Conservation (phyloP, 495 filamentous ascomycete species). For the Pseudevernia furfuracea region DNA sequence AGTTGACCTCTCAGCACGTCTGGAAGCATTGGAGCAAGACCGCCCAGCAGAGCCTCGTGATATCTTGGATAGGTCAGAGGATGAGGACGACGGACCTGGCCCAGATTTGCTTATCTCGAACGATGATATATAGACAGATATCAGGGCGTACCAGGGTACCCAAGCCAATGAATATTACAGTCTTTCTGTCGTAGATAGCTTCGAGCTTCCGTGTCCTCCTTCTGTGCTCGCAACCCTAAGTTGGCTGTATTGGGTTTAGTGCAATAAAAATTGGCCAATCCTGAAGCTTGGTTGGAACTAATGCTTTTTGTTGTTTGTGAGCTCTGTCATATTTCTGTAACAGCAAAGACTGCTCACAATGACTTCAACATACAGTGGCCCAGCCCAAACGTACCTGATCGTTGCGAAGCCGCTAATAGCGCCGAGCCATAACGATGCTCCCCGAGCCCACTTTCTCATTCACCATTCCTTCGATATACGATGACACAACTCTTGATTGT, state of each 20-base stretch:
- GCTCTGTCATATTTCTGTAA: neutral
- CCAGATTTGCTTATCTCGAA: constrained; percentile 42
- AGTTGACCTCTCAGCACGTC: neutral
- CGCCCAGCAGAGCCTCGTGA: neutral
- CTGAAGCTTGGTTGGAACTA: too few relatives aligned
- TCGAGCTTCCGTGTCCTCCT: neutral
- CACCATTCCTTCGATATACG: constrained; percentile 75
- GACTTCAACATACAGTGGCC: neutral
- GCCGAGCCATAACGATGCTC: constrained; percentile 23
- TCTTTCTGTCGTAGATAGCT: neutral
- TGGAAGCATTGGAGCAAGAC: neutral
- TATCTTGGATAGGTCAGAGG: constrained; percentile 32
- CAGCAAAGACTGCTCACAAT: neutral
- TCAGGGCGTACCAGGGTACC: neutral
- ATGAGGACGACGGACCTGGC: constrained; percentile 43
- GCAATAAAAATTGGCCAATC: too few relatives aligned
- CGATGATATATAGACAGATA: constrained; percentile 6
- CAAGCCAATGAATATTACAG: neutral
- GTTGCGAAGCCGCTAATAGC: neutral
- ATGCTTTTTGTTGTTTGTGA: neutral
- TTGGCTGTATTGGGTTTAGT: neutral
- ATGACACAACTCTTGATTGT: constrained; percentile 65
- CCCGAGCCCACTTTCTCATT: constrained; percentile 60
- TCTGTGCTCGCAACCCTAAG: neutral
- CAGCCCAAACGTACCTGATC: neutral